Base-by-base conservation (phyloP, 192 early-diverging fungal species). In the Gaertneriomyces semiglobifer region DNA sequence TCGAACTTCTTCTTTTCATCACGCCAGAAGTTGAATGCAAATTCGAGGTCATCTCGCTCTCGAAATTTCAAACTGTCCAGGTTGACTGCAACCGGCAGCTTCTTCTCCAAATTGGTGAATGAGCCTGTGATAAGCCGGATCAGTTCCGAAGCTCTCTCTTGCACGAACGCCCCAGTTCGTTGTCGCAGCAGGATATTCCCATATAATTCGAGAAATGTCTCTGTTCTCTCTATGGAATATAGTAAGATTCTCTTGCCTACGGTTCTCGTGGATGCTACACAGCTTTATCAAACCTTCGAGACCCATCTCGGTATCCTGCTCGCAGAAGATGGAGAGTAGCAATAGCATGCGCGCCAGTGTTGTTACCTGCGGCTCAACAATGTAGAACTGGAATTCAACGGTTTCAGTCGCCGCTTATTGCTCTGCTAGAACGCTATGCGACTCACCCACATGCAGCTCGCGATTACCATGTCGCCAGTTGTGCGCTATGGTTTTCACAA, bases 31-130 rank as follows among this genome's bases (percentile, higher is more conserved):
- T 86, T 71, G 55, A 85, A 77, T n/a, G 78, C 76, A 44, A 69
- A 74, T 53, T 84, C 81, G 7, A 86, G 18, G 52, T 86, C 85
- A 60, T 86, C 85, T 42, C 77, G 56, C 46, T 86, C 85, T 5
- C 79, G 50, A 58, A 76, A 86, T 55, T 72, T 81, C 25, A 33
- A 33, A 33, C 25, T 33, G 25, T 33, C 25, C 25, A 33, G 25
- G 25, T 33, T 33, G 25, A 33, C 25, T 33, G 25, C 25, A 0
- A 33, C 0, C 25, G 25, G n/a, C 16, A 8, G 48, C 18, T 12
- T 16, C 33, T n/a, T 61, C 42, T 9, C 16, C 8, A 72, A 69
- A 72, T 18, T 72, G 57, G 19, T 14, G 56, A 3, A 1, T 68
- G 16, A 39, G 2, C 40, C 39, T 73, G 19, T 12, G 52, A 58